A percentile compares a stretch with the other conserved stretches of the same genome.
phyloP scores from a whole-genome alignment of 371 early-diverging fungal species.

The Funneliformis caledonium region DNA sequence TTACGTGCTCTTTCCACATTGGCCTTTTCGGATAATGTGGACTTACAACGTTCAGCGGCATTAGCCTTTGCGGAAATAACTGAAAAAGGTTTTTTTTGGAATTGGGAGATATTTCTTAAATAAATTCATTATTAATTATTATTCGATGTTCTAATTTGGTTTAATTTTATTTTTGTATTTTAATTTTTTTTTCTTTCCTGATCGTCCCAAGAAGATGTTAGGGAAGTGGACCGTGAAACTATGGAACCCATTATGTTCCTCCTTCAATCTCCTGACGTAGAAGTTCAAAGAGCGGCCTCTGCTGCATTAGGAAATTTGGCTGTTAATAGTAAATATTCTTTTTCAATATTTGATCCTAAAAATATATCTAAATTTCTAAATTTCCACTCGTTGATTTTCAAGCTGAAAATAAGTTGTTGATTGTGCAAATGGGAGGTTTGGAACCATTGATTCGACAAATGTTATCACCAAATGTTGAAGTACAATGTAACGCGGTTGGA shows the following conservation, averaged over 20 bases:
- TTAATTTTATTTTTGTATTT: conserved; percentile 5
- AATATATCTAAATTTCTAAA: neutral
- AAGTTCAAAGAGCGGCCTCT: conserved; percentile 88
- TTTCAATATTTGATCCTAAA: neutral
- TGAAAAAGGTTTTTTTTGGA: conserved; percentile 67
- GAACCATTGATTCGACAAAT: conserved; percentile 90
- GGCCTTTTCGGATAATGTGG: conserved; percentile 85
- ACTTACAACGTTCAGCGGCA: conserved; percentile 87
- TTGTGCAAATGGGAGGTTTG: conserved; percentile 86
- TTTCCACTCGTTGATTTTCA: conserved; percentile 26
- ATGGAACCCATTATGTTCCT: conserved; percentile 84
- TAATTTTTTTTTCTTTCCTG: neutral
- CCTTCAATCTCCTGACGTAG: conserved; percentile 83
- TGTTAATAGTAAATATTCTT: conserved; percentile 67
- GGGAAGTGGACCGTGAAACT: conserved; percentile 78
- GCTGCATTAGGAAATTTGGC: conserved; percentile 92
- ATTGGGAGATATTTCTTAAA: neutral
- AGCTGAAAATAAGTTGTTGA: conserved; percentile 85
- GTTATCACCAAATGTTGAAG: conserved; percentile 86
- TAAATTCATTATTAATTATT: neutral
- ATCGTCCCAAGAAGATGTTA: conserved; percentile 62
- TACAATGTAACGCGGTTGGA: conserved; percentile 95
- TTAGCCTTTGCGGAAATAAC: conserved; percentile 93
- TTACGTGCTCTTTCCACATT: conserved; percentile 81
- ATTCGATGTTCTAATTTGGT: neutral